Evolutionary conservation across 2,329 filamentous ascomycete species (phyloP).

Genomic region (Juglanconis sp.): DNA sequence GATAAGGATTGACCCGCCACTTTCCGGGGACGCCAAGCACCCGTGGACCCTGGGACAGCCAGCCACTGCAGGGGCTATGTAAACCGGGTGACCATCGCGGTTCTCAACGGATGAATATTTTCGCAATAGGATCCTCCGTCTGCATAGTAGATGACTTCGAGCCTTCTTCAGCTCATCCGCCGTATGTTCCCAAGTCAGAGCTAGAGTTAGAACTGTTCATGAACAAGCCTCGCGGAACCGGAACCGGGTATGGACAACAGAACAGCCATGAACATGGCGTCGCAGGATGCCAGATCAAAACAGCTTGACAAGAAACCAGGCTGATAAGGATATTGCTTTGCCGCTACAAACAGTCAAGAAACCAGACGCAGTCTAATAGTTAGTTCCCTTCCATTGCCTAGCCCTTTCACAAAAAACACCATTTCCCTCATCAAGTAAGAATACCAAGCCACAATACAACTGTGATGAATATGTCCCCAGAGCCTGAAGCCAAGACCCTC

Average conservation of each 20-base stretch:
- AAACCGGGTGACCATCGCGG: background rate
- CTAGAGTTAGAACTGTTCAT: too few species aligned
- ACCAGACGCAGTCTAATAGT: background rate
- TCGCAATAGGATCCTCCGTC: background rate
- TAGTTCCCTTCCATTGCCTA: background rate
- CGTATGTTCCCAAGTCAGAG: too few species aligned
- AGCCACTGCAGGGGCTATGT: too few species aligned
- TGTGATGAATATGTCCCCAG: background rate
- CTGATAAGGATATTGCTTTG: too few species aligned
- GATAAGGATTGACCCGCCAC: conserved; percentile 15
- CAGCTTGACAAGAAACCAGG: too few species aligned
- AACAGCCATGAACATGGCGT: too few species aligned
- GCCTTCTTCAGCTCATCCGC: too few species aligned
- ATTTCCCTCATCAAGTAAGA: background rate
- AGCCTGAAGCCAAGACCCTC: background rate
- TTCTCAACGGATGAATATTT: conserved; percentile 13
- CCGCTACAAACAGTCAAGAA: background rate
- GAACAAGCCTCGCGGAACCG: too few species aligned
- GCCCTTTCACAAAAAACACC: background rate
- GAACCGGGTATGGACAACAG: too few species aligned
- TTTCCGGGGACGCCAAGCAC: conserved; percentile 1
- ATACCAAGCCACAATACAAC: background rate
- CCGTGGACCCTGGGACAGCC: too few species aligned
- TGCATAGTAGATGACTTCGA: background rate
- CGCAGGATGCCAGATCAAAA: too few species aligned